phyloP scores from a whole-genome alignment of 1,284 basidiomycete genomes.

The Entoloma clypeatum region DNA sequence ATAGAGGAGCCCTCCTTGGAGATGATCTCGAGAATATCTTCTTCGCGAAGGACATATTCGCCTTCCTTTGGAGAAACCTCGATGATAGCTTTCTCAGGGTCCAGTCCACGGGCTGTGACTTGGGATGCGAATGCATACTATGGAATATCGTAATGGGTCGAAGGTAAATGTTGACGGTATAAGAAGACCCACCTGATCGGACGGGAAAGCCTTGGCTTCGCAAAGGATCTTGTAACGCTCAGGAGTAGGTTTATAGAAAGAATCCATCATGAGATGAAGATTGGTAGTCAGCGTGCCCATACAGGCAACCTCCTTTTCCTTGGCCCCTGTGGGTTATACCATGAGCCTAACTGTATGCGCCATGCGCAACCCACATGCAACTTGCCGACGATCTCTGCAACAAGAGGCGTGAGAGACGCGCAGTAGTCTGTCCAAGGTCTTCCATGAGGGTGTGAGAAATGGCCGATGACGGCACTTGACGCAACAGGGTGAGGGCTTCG shows the following conservation, averaged over 20 bases:
- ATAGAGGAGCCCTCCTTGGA: conserved; percentile 72
- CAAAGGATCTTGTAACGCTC: conserved; percentile 92
- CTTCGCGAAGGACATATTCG: conserved; percentile 84
- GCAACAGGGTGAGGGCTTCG: conserved; percentile 8
- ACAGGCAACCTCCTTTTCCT: conserved; percentile 85
- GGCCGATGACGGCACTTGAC: conserved; percentile 82
- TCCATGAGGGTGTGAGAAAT: conserved; percentile 83
- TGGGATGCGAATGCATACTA: conserved; percentile 96
- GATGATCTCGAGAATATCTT: conserved; percentile 84
- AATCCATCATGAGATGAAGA: conserved; percentile 90
- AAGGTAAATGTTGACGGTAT: conserved; percentile 14
- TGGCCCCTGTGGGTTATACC: conserved; percentile 59
- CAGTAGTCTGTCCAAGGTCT: conserved; percentile 85
- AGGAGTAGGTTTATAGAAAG: conserved; percentile 88
- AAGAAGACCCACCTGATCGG: conserved; percentile 71
- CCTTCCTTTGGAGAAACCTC: conserved; percentile 77
- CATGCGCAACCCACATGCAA: conserved; percentile 10
- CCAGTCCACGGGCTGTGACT: conserved; percentile 75
- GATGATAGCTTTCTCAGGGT: conserved; percentile 72
- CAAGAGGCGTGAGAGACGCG: conserved; percentile 67
- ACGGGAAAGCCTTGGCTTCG: conserved; percentile 93
- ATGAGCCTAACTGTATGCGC: conserved; percentile 18
- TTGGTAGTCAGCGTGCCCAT: conserved; percentile 95
- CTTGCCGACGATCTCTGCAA: conserved; percentile 83
- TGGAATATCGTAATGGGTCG: too few species aligned